Percentiles rank a stretch among this genome's conserved stretches.
phyloP scores from a whole-genome alignment of 2,329 filamentous ascomycete species.

The Orbilia blumenaviensis region DNA sequence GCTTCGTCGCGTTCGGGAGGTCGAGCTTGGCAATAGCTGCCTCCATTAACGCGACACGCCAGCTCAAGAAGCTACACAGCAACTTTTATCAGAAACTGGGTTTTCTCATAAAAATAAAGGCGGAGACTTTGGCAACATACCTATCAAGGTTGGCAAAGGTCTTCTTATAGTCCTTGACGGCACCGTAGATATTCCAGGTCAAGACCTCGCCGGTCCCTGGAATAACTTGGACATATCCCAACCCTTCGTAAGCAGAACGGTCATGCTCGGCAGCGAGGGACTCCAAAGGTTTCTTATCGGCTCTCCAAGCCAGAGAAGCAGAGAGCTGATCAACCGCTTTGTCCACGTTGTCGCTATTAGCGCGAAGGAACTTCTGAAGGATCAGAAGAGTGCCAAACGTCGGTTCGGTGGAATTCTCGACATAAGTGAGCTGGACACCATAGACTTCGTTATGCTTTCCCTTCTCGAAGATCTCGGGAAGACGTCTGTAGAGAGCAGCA shows the following conservation, averaged over 20 bases:
- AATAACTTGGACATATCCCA: conserved; percentile 84
- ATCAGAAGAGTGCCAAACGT: conserved; percentile 62
- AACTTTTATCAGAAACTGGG: neutral
- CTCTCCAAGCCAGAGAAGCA: conserved; percentile 84
- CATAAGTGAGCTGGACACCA: conserved; percentile 73
- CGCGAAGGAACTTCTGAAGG: conserved; percentile 91
- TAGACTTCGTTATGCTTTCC: conserved; percentile 79
- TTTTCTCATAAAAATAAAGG: neutral
- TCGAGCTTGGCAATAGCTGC: conserved; percentile 78
- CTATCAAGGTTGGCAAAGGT: conserved; percentile 84
- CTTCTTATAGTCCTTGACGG: conserved; percentile 78
- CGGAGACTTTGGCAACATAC: conserved; percentile 65
- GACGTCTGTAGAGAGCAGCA: conserved; percentile 67
- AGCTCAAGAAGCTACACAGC: conserved; percentile 77
- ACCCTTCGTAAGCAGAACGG: conserved; percentile 74
- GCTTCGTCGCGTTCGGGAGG: conserved; percentile 73
- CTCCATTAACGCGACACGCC: conserved; percentile 92
- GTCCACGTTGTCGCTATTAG: conserved; percentile 78
- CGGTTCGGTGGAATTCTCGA: conserved; percentile 27
- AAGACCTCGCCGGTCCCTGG: conserved; percentile 71
- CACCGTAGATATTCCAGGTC: conserved; percentile 93
- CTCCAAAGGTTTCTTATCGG: conserved; percentile 75
- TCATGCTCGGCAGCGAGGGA: conserved; percentile 72
- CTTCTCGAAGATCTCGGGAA: conserved; percentile 68
- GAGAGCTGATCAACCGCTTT: conserved; percentile 80